These are phyloP conservation scores for Clavispora carvajalis DNA, from an alignment of 805 yeast genomes.

Conservation along the genomic window DNA sequence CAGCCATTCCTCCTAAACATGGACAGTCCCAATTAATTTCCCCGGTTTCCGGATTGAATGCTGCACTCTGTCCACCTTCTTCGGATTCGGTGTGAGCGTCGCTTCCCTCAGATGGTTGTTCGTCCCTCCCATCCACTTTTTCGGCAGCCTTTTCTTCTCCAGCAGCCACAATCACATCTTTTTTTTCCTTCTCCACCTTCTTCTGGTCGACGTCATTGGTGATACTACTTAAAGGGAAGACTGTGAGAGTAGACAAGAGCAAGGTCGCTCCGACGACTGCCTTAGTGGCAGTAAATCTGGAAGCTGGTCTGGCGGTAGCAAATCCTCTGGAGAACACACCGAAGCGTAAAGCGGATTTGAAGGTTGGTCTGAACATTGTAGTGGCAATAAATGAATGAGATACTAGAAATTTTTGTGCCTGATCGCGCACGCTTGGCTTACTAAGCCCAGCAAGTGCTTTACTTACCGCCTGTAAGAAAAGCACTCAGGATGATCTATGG, in stretches of 20 bases:
- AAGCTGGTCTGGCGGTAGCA: conserved; percentile 8
- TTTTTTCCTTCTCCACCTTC: conserved; percentile 9
- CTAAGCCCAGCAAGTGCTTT: background rate
- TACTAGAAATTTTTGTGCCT: background rate
- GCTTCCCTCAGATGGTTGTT: conserved; percentile 4
- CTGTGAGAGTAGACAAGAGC: conserved; percentile 6
- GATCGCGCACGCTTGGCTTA: background rate
- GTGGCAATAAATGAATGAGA: background rate
- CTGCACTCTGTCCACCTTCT: conserved; percentile 49
- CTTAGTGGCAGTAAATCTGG: background rate
- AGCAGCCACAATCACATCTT: conserved; percentile 5
- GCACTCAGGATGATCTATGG: too few species aligned
- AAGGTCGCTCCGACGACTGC: conserved; percentile 6
- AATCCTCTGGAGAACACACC: conserved; percentile 6
- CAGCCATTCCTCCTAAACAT: conserved; percentile 98
- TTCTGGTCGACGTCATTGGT: conserved; percentile 12
- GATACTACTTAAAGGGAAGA: conserved; percentile 5
- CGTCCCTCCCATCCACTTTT: background rate
- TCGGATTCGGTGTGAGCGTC: conserved; percentile 7
- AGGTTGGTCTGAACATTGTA: conserved; percentile 13
- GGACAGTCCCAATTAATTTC: conserved; percentile 99
- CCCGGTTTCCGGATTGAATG: conserved; percentile 94
- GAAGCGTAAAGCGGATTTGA: conserved; percentile 10
- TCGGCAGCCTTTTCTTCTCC: background rate
- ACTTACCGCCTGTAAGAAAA: too few species aligned